Base-by-base conservation (phyloP, 352 stramenopile species). In the Phytophthora agathidicida region DNA sequence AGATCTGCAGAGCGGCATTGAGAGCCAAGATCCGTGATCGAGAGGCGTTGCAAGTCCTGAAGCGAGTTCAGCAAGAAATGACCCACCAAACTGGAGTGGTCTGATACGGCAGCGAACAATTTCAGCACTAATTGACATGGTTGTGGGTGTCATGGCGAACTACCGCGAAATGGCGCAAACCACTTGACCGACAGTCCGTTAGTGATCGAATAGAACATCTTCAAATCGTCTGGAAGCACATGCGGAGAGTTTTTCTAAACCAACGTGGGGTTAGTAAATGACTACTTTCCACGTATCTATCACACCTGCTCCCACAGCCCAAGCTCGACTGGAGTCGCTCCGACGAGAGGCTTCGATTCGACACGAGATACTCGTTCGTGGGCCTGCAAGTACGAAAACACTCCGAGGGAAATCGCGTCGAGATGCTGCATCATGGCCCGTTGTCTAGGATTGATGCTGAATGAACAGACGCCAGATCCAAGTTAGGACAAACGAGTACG, bases 151-250 rank as follows among this genome's bases (percentile, higher is more conserved):
- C 7, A 26, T 41, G 5, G 17, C 19, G 14, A 45, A 27, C 4
- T 41, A 86, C 79, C 74, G 26, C 65, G 68, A 50, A 91, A 82
- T 24, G 51, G 48, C 2, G 66, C 74, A 51, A 85, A 90, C 84
- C 84, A 93, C 55, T 89, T 91, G 43, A 89, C 60, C 0, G 75
- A 83, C 16, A 93, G 37, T 7, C 84, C 84, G 39, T 93, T 93
- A 19, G 76, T 71, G 56, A 86, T 71, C 7, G 54, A 75, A 37
- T 86, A 89, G 52, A 91, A 93, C 19, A 69, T 77, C 56, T 75
- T 83, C 47, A 93, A 62, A 53, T 91, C 81, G 7, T 84, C 65
- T 17, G 84, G 84, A 27, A 93, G 60, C 7, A 65, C 22, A 39
- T 65, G 72, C 0, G 82, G 78, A 13, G 70, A 68, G 39, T 93